phyloP scores from a whole-genome alignment of 23 red algal species.

The Gracilaria gracilis region DNA sequence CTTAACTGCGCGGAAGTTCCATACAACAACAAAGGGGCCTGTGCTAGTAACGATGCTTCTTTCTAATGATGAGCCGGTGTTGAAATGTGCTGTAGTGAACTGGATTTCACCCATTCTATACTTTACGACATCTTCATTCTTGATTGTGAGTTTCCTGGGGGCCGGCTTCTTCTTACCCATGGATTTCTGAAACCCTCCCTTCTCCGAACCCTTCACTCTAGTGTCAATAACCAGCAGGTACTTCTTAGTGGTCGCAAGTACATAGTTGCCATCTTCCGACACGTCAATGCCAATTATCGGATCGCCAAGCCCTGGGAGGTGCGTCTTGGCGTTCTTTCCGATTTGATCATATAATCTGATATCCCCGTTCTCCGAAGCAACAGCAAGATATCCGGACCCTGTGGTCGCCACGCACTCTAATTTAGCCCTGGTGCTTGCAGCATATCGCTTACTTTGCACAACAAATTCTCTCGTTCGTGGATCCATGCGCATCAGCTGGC shows the following conservation, averaged over 20 bases:
- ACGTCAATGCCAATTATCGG: conserved; percentile 80
- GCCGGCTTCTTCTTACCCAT: conserved; percentile 86
- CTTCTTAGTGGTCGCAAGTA: conserved; percentile 79
- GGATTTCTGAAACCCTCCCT: conserved; percentile 76
- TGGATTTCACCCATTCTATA: conserved; percentile 79
- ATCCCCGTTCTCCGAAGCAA: conserved; percentile 81
- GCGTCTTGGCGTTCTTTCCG: conserved; percentile 89
- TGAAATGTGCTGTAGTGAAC: conserved; percentile 88
- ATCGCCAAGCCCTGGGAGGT: conserved; percentile 84
- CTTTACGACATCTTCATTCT: conserved; percentile 65
- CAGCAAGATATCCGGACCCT: conserved; percentile 71
- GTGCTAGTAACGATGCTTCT: conserved; percentile 81
- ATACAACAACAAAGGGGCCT: conserved; percentile 83
- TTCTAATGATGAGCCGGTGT: conserved; percentile 74
- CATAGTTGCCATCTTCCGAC: conserved; percentile 77
- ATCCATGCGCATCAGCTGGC: conserved; percentile 79
- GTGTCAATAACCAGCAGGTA: conserved; percentile 86
- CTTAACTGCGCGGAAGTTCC: conserved; percentile 89
- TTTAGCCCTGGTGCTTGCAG: conserved; percentile 59
- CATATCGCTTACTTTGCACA: conserved; percentile 87
- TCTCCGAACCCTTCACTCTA: conserved; percentile 50
- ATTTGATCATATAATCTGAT: conserved; percentile 80
- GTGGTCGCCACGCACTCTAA: conserved; percentile 77
- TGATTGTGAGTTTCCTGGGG: conserved; percentile 65
- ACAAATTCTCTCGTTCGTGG: conserved; percentile 76